Evolutionary conservation across 345 rosid species (phyloP).

Genomic region (Gossypium mustelinum): DNA sequence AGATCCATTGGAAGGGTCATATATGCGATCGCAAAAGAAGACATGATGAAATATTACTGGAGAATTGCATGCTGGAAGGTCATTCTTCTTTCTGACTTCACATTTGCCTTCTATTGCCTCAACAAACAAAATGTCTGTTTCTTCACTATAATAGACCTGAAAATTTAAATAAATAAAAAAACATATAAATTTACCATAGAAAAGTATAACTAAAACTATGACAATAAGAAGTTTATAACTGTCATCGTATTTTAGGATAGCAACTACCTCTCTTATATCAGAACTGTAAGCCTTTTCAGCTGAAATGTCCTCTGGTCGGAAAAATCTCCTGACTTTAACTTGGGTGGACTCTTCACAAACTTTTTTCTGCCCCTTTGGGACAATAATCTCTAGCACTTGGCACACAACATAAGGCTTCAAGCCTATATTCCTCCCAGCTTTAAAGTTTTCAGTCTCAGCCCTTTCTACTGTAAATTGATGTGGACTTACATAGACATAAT

Average conservation of each 20-base stretch:
- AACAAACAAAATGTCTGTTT: conserved; percentile 31
- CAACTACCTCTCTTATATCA: conserved; percentile 55
- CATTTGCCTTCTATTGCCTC: conserved; percentile 67
- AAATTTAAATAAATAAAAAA: not conserved
- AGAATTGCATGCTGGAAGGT: conserved; percentile 41
- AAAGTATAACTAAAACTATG: conserved; percentile 2
- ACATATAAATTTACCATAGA: conserved; percentile 10
- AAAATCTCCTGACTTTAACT: conserved; percentile 50
- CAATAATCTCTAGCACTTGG: conserved; percentile 49
- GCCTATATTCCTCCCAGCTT: conserved; percentile 61
- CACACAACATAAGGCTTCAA: conserved; percentile 60
- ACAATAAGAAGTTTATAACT: not conserved
- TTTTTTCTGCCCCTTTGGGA: conserved; percentile 27
- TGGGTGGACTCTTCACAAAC: conserved; percentile 29
- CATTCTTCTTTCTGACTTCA: conserved; percentile 72
- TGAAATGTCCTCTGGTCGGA: conserved; percentile 68
- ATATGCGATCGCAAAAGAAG: conserved; percentile 77
- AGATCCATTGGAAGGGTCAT: conserved; percentile 67
- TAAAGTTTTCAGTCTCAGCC: conserved; percentile 31
- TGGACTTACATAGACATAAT: conserved; percentile 54
- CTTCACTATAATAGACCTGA: conserved; percentile 78
- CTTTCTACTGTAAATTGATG: conserved; percentile 27
- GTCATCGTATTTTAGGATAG: not conserved
- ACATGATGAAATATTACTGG: conserved; percentile 55
- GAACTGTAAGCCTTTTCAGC: conserved; percentile 59